Base-by-base conservation (phyloP, 2,329 filamentous ascomycete species). In the Botrytis cinerea region DNA sequence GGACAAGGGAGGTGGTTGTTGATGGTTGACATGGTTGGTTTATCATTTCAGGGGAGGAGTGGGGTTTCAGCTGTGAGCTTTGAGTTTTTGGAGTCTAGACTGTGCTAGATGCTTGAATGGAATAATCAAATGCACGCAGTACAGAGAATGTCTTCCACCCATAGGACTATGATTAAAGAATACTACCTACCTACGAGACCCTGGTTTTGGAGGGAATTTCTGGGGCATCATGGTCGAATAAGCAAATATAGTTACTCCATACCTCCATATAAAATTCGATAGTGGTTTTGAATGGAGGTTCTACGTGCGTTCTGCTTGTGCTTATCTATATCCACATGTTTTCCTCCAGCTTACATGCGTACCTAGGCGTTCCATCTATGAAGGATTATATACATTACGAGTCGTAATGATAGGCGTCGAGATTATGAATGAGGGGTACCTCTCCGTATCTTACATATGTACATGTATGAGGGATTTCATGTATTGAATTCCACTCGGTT, bases 391-490 rank as follows among this genome's bases (percentile, higher is more conserved):
- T n/a, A 38, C 45, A 48, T 22, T 25, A 40, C 35, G 16, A 68
- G 16, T 20, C 5, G 14, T 40, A 16, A 67, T 54, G 46, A 68
- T 57, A 22, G 46, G 46, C 40, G 4, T 54, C 5, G 43, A 32
- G 25, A 46, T 32, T 22, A 48, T 51, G 35, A 28, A 43, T 43
- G 64, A 68, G 64, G 64, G 64, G 48, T 68, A 57, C 25, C 28
- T 38, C 38, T 57, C 38, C 25, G 60, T 38, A 61, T 61, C 14
- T n/a, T 22, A 61, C 59, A 61, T 16, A 57, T 57, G 51, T 28
- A 61, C 59, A 61, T 61, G 59, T 61, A 35, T n/a, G 25, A 43
- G 28, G 43, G 20, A 64, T 46, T 40, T 18, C 32, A 22, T 48
- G n/a, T 10, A n/a, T 38, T 6, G 16, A 57, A 43, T 68, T 38